Percentiles rank a stretch among this genome's conserved stretches.
These are phyloP conservation scores for Thuja plicata DNA, from an alignment of 83 land plant species.

Conservation along the genomic window DNA sequence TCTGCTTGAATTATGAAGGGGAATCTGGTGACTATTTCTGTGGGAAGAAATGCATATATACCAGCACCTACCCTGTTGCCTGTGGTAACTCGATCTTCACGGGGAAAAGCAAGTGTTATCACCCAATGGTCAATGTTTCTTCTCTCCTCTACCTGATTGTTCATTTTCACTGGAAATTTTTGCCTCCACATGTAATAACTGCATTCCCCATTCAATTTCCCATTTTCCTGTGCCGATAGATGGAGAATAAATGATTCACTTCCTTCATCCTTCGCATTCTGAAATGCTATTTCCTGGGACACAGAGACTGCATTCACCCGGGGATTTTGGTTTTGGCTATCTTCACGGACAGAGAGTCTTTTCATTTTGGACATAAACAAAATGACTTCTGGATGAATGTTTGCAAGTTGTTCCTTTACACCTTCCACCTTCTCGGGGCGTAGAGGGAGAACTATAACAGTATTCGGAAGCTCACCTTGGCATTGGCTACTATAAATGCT, in stretches of 20 bases:
- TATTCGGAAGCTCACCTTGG: no score
- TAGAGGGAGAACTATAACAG: no score
- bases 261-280: no score
- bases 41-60: constrained; percentile 54
- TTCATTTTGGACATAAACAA: no score
- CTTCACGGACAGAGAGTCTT: no score
- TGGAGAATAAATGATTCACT: constrained; percentile 35
- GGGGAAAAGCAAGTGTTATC: constrained; percentile 57
- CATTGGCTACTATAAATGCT: no score
- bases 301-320: no score
- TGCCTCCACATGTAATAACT: constrained; percentile 58
- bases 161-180: constrained; percentile 39
- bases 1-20: constrained; percentile 63
- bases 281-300: no score
- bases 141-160: constrained; percentile 31
- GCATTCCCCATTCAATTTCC: constrained; percentile 17
- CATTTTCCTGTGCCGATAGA: constrained; percentile 23
- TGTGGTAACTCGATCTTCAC: constrained; percentile 22
- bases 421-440: no score
- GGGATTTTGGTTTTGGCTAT: no score
- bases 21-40: constrained; percentile 41
- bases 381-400: no score
- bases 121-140: constrained; percentile 37
- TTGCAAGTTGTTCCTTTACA: no score
- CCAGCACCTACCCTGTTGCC: constrained; percentile 10